Conservation (phyloP, 495 filamentous ascomycete species). For the Choiromyces venosus region DNA sequence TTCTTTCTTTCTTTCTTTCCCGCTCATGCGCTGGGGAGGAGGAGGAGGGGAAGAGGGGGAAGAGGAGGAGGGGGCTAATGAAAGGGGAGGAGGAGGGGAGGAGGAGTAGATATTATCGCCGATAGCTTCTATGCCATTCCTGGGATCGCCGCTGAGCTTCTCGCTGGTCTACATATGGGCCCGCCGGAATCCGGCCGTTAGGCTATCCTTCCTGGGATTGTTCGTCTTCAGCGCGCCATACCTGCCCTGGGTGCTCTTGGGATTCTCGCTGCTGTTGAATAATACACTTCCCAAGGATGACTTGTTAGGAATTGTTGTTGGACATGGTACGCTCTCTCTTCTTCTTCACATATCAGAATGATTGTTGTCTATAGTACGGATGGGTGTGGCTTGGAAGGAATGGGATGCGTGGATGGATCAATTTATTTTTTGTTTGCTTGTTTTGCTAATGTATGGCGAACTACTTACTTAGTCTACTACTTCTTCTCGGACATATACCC, state of each 20-base stretch:
- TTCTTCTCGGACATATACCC: slow-evolving; percentile 98
- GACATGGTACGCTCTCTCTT: slow-evolving; percentile 55
- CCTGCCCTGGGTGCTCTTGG: slow-evolving; percentile 93
- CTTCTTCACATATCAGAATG: neutral
- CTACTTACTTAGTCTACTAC: slow-evolving; percentile 75
- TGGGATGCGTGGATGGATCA: neutral
- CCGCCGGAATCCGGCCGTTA: slow-evolving; percentile 82
- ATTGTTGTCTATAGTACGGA: neutral
- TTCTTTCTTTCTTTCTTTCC: neutral
- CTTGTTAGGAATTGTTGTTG: slow-evolving; percentile 85
- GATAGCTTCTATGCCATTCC: slow-evolving; percentile 78
- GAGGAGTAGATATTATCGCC: slow-evolving; percentile 58
- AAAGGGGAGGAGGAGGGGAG: too few relatives aligned
- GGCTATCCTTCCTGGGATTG: slow-evolving; percentile 83
- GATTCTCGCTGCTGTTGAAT: slow-evolving; percentile 78
- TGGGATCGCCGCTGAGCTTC: slow-evolving; percentile 82
- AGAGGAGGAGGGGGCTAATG: neutral
- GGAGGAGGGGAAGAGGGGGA: neutral
- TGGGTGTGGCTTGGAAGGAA: neutral
- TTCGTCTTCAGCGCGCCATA: slow-evolving; percentile 90
- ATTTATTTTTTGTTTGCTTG: neutral
- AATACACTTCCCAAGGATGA: slow-evolving; percentile 89
- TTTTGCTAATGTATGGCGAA: neutral
- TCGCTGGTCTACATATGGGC: slow-evolving; percentile 98
- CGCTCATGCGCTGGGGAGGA: neutral